These are phyloP conservation scores for Breviolum minutum DNA, from an alignment of 73 alveolate genomes.

Conservation along the genomic window DNA sequence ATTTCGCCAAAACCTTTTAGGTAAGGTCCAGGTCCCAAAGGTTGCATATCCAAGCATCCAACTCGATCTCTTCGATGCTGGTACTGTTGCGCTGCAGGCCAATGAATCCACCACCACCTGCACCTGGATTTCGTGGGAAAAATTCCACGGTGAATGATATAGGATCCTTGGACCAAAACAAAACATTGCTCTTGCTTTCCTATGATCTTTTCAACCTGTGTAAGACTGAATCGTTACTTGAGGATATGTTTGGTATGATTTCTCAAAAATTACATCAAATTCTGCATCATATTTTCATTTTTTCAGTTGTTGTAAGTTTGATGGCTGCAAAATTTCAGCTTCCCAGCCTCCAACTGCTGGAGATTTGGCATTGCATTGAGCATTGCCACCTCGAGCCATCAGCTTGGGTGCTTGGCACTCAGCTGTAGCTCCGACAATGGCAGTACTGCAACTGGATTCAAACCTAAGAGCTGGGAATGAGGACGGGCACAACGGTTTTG, in stretches of 20 bases:
- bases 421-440: neutral
- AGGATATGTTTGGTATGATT: too few relatives aligned
- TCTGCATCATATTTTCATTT: too few relatives aligned
- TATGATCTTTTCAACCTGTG: too few relatives aligned
- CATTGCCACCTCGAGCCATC: slow-evolving; percentile 12
- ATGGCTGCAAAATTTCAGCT: neutral
- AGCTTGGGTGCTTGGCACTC: slow-evolving; percentile 10
- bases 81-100: slow-evolving; percentile 44
- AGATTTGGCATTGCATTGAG: neutral
- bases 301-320: too few relatives aligned
- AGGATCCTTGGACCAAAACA: too few relatives aligned
- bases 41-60: slow-evolving; percentile 7
- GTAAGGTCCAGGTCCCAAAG: too few relatives aligned
- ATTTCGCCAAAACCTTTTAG: too few relatives aligned
- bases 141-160: too few relatives aligned
- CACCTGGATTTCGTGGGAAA: neutral
- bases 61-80: neutral
- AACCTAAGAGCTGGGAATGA: neutral
- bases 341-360: neutral
- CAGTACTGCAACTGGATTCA: neutral
- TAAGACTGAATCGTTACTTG: too few relatives aligned
- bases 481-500: too few relatives aligned
- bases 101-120: slow-evolving; percentile 54
- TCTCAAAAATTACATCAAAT: too few relatives aligned
- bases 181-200: too few relatives aligned